Evolutionary conservation across 345 rosid species (phyloP).

Genomic region (Garcia nutans): DNA sequence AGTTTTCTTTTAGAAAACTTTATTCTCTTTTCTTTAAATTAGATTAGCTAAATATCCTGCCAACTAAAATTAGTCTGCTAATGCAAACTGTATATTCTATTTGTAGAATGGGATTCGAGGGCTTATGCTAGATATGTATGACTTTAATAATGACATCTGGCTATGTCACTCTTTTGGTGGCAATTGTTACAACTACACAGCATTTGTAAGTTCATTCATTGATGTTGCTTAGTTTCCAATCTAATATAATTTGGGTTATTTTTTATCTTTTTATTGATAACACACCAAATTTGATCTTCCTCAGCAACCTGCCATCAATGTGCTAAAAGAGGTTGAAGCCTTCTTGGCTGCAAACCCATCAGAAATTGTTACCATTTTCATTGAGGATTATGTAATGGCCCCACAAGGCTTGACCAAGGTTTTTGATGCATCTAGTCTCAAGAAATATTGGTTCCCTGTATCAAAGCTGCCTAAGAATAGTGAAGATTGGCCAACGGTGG

Average conservation of each 20-base stretch:
- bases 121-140: slow-evolving; percentile 89
- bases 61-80: neutral
- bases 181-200: slow-evolving; percentile 63
- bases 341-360: slow-evolving; percentile 73
- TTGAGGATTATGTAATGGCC: slow-evolving; percentile 88
- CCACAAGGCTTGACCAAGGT: slow-evolving; percentile 73
- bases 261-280: neutral
- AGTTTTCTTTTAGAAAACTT: no score
- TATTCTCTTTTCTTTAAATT: no score
- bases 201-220: slow-evolving; percentile 63
- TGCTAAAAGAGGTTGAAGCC: slow-evolving; percentile 62
- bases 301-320: slow-evolving; percentile 84
- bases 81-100: slow-evolving; percentile 8
- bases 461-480: slow-evolving; percentile 85
- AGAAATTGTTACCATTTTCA: slow-evolving; percentile 85
- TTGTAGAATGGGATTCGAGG: slow-evolving; percentile 93
- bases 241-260: neutral
- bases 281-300: neutral
- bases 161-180: slow-evolving; percentile 80
- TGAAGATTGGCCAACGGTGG: slow-evolving; percentile 84
- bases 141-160: slow-evolving; percentile 78
- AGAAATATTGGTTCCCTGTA: slow-evolving; percentile 61
- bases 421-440: slow-evolving; percentile 74
- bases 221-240: slow-evolving; percentile 3
- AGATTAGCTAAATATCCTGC: neutral